Evolutionary conservation across 169 alveolate species (phyloP).

Genomic region (Babesia gibsoni): DNA sequence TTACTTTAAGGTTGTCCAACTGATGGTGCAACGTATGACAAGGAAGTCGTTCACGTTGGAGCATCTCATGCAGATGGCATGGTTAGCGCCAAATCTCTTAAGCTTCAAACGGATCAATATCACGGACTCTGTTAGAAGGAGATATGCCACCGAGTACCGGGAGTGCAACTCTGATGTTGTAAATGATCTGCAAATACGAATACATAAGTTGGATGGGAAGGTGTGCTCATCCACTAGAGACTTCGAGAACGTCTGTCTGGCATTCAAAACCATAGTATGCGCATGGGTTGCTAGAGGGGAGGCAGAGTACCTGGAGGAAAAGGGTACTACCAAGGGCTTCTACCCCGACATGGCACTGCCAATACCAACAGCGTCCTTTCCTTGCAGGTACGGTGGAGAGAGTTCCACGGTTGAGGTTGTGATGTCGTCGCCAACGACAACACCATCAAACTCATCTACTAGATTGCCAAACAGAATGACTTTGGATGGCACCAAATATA

Average conservation of each 20-base stretch:
- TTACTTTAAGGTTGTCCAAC: conserved; percentile 46
- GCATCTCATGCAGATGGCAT: conserved; percentile 41
- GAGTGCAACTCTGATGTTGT: conserved; percentile 34
- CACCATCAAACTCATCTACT: not conserved
- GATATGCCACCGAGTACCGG: conserved; percentile 34
- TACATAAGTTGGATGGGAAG: conserved; percentile 33
- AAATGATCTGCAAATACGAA: conserved; percentile 26
- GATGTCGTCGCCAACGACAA: not conserved
- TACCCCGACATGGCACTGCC: conserved; percentile 29
- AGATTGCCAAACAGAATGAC: not conserved
- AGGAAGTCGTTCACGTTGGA: conserved; percentile 52
- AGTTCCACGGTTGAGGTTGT: not conserved
- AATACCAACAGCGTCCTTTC: conserved; percentile 21
- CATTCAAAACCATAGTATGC: conserved; percentile 38
- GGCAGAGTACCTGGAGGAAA: conserved; percentile 18
- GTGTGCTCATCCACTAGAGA: conserved; percentile 32
- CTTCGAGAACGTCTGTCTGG: conserved; percentile 34
- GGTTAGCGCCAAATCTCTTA: conserved; percentile 57
- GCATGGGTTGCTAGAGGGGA: conserved; percentile 36
- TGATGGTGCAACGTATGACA: conserved; percentile 53
- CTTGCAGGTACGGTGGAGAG: not conserved
- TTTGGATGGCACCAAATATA: not conserved
- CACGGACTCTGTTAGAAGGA: conserved; percentile 7
- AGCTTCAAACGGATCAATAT: conserved; percentile 44
- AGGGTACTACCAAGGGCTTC: conserved; percentile 14